Conservation (phyloP, 352 stramenopile genomes). For the Peronospora farinosa region DNA sequence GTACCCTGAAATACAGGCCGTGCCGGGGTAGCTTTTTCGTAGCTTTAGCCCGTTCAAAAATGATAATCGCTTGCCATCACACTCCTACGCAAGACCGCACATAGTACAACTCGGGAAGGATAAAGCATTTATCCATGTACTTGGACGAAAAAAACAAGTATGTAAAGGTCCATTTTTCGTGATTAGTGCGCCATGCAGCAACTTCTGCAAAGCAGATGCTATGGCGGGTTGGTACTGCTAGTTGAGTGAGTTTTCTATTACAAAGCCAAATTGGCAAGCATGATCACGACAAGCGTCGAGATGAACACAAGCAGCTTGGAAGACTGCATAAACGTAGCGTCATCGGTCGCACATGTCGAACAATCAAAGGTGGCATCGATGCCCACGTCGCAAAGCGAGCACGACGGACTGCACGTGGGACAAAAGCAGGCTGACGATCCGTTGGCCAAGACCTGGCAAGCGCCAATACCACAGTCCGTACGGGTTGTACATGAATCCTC, state of each 20-base stretch:
- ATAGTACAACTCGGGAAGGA: too few species aligned
- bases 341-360: conserved; percentile 28
- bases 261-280: conserved; percentile 36
- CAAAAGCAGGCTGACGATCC: conserved; percentile 45
- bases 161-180: conserved; percentile 23
- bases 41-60: too few species aligned
- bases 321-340: conserved; percentile 23
- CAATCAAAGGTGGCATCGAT: conserved; percentile 35
- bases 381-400: conserved; percentile 33
- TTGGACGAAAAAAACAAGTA: too few species aligned
- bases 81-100: too few species aligned
- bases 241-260: conserved; percentile 23
- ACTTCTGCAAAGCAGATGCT: not conserved
- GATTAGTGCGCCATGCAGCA: conserved; percentile 18
- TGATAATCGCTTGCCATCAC: too few species aligned
- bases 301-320: conserved; percentile 35
- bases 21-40: too few species aligned
- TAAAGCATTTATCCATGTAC: too few species aligned
- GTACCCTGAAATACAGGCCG: too few species aligned
- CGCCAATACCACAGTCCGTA: conserved; percentile 37
- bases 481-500: conserved; percentile 43
- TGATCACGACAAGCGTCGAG: conserved; percentile 28
- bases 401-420: conserved; percentile 33
- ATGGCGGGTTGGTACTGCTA: conserved; percentile 21
- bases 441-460: conserved; percentile 40